phyloP scores from a whole-genome alignment of 148 eudicot species.

The Silene latifolia region DNA sequence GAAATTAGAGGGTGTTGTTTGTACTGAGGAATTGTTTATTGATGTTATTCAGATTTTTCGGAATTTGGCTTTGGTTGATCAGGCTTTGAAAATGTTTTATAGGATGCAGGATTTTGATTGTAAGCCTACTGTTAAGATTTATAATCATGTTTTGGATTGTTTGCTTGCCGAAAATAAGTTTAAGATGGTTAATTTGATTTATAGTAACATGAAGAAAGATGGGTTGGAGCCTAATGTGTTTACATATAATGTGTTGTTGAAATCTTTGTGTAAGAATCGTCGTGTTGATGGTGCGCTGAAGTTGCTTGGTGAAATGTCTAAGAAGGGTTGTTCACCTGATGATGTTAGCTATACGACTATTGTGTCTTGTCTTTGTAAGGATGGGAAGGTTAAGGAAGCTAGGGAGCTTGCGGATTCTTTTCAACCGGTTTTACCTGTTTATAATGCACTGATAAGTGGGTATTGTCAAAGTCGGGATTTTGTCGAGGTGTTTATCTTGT shows the following conservation, averaged over 20 bases:
- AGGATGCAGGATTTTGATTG: slow-evolving; percentile 72
- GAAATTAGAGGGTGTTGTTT: slow-evolving; percentile 60
- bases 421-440: slow-evolving; percentile 48
- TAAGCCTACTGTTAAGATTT: slow-evolving; percentile 63
- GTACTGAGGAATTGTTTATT: slow-evolving; percentile 68
- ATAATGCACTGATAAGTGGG: slow-evolving; percentile 77
- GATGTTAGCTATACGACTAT: slow-evolving; percentile 77
- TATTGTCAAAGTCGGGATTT: slow-evolving; percentile 45
- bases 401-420: slow-evolving; percentile 50
- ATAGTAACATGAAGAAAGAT: slow-evolving; percentile 74
- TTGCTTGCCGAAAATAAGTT: slow-evolving; percentile 73
- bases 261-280: slow-evolving; percentile 76
- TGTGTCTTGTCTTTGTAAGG: slow-evolving; percentile 59
- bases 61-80: slow-evolving; percentile 52
- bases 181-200: slow-evolving; percentile 61
- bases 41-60: slow-evolving; percentile 54
- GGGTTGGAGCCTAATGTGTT: slow-evolving; percentile 78
- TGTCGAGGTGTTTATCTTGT: slow-evolving; percentile 46
- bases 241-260: slow-evolving; percentile 82
- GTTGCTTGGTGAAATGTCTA: slow-evolving; percentile 77
- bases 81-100: slow-evolving; percentile 70
- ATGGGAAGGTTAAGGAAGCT: slow-evolving; percentile 65
- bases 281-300: slow-evolving; percentile 61
- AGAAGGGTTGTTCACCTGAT: slow-evolving; percentile 75
- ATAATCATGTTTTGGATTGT: slow-evolving; percentile 73